Percentiles rank a stretch among this genome's conserved stretches.
Conservation (phyloP, 805 yeast genomes). For the Pichia sporocuriosa region DNA sequence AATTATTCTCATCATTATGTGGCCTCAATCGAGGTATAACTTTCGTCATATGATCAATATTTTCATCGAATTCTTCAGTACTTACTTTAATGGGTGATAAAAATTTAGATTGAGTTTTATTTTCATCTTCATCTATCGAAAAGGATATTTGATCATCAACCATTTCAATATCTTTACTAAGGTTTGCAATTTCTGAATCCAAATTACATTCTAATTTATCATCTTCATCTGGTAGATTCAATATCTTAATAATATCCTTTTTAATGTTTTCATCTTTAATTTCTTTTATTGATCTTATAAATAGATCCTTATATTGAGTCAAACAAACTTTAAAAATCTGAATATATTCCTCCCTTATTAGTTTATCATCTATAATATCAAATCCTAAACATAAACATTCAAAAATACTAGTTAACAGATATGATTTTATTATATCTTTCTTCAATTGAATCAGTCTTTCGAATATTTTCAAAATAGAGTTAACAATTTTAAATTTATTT, state of each 20-base stretch:
- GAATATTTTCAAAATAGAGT: slow-evolving; percentile 17
- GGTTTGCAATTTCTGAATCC: background rate
- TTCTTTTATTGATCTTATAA: slow-evolving; percentile 15
- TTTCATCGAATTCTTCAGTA: slow-evolving; percentile 14
- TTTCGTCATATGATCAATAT: slow-evolving; percentile 27
- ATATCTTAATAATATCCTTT: slow-evolving; percentile 5
- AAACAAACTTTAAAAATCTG: slow-evolving; percentile 14
- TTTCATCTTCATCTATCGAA: slow-evolving; percentile 3
- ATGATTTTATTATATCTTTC: slow-evolving; percentile 14
- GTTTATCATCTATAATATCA: slow-evolving; percentile 16
- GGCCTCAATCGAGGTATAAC: slow-evolving; percentile 18
- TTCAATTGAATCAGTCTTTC: slow-evolving; percentile 9
- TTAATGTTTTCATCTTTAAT: slow-evolving; percentile 12
- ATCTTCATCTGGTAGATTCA: background rate
- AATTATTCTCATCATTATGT: background rate
- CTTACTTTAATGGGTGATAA: slow-evolving; percentile 6
- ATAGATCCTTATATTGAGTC: slow-evolving; percentile 11
- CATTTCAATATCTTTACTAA: slow-evolving; percentile 2
- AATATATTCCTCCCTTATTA: slow-evolving; percentile 6
- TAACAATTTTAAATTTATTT: slow-evolving; percentile 19
- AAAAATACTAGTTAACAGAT: slow-evolving; percentile 18
- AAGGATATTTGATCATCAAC: too few relatives aligned
- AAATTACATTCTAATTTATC: too few relatives aligned
- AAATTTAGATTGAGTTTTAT: background rate
- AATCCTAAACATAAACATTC: slow-evolving; percentile 22